A percentile compares a stretch with the other conserved stretches of the same genome.
These are phyloP conservation scores for Yamadazyma paraphyllophila DNA, from an alignment of 805 yeast species.

Conservation along the genomic window DNA sequence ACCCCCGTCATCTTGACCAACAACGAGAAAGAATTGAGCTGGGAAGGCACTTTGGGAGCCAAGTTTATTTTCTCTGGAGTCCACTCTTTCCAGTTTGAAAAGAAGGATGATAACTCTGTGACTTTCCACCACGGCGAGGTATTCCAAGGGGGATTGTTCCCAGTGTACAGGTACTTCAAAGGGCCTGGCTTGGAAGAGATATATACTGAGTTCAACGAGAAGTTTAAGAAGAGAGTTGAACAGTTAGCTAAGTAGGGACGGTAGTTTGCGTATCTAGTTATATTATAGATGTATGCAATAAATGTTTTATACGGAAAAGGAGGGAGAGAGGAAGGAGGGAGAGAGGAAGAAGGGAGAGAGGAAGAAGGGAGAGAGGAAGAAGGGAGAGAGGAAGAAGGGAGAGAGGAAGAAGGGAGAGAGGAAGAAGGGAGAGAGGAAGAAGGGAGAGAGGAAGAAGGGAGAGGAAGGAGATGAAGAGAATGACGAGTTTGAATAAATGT, in stretches of 20 bases:
- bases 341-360: too few species aligned
- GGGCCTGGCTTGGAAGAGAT: neutral
- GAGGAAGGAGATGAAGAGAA: too few species aligned
- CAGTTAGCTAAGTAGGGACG: neutral
- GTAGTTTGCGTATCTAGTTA: too few species aligned
- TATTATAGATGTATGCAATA: too few species aligned
- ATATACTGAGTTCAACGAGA: neutral
- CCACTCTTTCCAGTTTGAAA: neutral
- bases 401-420: too few species aligned
- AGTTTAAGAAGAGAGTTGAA: constrained; percentile 2
- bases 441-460: too few species aligned
- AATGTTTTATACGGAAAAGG: too few species aligned
- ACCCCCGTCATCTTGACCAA: neutral
- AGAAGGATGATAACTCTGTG: neutral
- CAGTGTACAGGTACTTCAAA: neutral
- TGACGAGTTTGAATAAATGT: too few species aligned
- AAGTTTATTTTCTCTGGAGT: neutral
- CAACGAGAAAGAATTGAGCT: neutral
- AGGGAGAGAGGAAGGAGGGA: too few species aligned
- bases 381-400: too few species aligned
- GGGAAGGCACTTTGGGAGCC: neutral
- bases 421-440: too few species aligned
- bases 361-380: too few species aligned
- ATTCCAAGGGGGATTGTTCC: neutral
- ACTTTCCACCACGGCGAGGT: neutral